Conservation (phyloP, 2,329 filamentous ascomycete genomes). For the Grosmannia huntii region DNA sequence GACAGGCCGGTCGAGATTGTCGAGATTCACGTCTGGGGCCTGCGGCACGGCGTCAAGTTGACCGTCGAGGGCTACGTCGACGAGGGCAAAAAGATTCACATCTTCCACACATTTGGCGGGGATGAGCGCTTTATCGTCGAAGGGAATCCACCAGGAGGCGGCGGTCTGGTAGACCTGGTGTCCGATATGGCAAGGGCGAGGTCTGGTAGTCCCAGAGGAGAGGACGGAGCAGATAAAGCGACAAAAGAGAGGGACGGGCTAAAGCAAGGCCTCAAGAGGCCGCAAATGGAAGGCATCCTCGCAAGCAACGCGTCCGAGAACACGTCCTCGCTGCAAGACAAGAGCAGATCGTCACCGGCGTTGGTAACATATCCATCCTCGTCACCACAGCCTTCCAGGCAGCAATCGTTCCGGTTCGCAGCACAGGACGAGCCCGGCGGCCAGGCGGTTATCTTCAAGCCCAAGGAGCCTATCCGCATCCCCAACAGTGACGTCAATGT, state of each 20-base stretch:
- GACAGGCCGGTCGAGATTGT: constrained; percentile 74
- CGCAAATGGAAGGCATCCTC: background rate
- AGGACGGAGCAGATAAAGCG: background rate
- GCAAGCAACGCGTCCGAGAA: background rate
- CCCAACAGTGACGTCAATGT: constrained; percentile 82
- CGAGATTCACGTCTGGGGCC: constrained; percentile 81
- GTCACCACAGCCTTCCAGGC: background rate
- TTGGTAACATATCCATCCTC: no score
- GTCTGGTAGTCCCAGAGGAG: background rate
- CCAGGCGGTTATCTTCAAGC: constrained; percentile 67
- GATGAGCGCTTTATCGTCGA: constrained; percentile 60
- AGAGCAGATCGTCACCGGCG: constrained; percentile 2
- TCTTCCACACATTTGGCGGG: constrained; percentile 66
- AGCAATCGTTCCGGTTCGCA: constrained; percentile 3
- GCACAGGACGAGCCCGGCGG: constrained; percentile 38
- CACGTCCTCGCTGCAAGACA: no score
- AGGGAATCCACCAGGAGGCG: constrained; percentile 35
- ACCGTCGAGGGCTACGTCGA: constrained; percentile 74
- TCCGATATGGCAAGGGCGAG: constrained; percentile 34
- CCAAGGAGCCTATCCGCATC: constrained; percentile 53
- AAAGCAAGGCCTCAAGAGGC: no score
- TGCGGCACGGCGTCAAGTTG: constrained; percentile 79
- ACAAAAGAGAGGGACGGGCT: background rate
- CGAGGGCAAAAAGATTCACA: constrained; percentile 77
- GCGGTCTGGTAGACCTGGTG: constrained; percentile 36